Base-by-base conservation (phyloP, 257 asterid genomes). In the Ilex asprella region DNA sequence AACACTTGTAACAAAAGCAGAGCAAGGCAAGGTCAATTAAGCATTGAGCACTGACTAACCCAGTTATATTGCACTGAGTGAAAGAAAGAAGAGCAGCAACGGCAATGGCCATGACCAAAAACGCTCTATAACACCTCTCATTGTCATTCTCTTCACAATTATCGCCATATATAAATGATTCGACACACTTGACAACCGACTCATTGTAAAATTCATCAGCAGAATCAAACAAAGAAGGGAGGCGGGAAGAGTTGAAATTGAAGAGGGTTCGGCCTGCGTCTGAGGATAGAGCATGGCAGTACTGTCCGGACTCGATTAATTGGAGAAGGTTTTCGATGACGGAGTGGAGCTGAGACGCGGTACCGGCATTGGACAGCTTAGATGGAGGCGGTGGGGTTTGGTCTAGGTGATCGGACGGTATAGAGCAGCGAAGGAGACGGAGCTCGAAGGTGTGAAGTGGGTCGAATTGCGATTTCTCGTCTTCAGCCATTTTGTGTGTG, bases 381-480 rank as follows among this genome's bases (percentile, higher is more conserved):
- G 67, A 65, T 31, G 69, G 39, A 27, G 68, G 69, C 3, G 76
- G 46, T 0, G 73, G 55, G 27, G 67, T 63, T 43, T n/a, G 61
- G 3, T 69, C 39, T 50, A 78, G 72, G 57, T 53, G 29, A 10
- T 78, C 81, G 14, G 83, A 64, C 59, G 97, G 85, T 51, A 83
- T 46, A 27, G 95, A 67, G 79, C 93, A 86, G 64, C 87, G 93
- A 70, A 92, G 84, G 58, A 92, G 98, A 70, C 96, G 95, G 72
- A 91, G 98, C 82, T 91, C 98, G 56, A 86, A 64, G 15, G 78
- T 67, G 56, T 91, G 93, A 59, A 86, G 80, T 61, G 73, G 47
- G 14, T 39, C 46, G 52, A 53, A 32, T 46, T 63, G 52, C 29
- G 49, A 12, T 43, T 46, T 46, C 52, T 46, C 52, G 13, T 31